Evolutionary conservation across 805 yeast species (phyloP).

Genomic region (Candida ortonii): DNA sequence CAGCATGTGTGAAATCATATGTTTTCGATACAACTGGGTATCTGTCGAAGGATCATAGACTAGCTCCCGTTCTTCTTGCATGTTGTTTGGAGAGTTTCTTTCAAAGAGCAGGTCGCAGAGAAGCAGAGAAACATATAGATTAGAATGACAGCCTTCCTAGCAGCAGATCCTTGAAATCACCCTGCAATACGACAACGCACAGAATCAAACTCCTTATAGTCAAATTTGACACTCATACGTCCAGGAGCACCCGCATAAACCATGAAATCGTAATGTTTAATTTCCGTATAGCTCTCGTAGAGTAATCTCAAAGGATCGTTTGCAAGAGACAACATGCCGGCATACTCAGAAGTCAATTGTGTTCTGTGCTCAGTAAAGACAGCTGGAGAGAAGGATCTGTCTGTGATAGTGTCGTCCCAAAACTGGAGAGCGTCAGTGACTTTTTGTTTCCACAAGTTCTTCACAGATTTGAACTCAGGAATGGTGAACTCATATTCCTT

Average conservation of each 20-base stretch:
- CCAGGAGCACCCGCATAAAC: constrained; percentile 74
- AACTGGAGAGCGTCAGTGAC: constrained; percentile 60
- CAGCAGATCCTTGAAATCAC: constrained; percentile 43
- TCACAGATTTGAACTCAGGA: constrained; percentile 34
- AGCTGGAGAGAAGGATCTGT: constrained; percentile 3
- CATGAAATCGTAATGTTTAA: constrained; percentile 68
- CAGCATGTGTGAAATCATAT: constrained; percentile 34
- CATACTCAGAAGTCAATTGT: no score
- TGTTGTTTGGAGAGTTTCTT: constrained; percentile 26
- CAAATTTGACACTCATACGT: constrained; percentile 58
- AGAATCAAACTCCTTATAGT: constrained; percentile 45
- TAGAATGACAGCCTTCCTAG: constrained; percentile 48
- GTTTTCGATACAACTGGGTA: constrained; percentile 28
- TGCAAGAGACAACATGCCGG: no score
- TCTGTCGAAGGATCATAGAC: constrained; percentile 33
- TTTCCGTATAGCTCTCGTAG: constrained; percentile 12
- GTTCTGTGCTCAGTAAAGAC: constrained; percentile 33
- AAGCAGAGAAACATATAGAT: constrained; percentile 55
- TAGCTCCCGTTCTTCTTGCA: constrained; percentile 24
- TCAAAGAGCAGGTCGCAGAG: no score
- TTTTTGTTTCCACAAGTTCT: constrained; percentile 57
- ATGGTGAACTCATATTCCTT: constrained; percentile 44
- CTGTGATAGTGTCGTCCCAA: constrained; percentile 32
- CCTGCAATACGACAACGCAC: constrained; percentile 43
- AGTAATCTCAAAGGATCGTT: constrained; percentile 58